A percentile compares a stretch with the other conserved stretches of the same genome.
These are phyloP conservation scores for Apiospora marii DNA, from an alignment of 2,329 filamentous ascomycete genomes.

Conservation along the genomic window DNA sequence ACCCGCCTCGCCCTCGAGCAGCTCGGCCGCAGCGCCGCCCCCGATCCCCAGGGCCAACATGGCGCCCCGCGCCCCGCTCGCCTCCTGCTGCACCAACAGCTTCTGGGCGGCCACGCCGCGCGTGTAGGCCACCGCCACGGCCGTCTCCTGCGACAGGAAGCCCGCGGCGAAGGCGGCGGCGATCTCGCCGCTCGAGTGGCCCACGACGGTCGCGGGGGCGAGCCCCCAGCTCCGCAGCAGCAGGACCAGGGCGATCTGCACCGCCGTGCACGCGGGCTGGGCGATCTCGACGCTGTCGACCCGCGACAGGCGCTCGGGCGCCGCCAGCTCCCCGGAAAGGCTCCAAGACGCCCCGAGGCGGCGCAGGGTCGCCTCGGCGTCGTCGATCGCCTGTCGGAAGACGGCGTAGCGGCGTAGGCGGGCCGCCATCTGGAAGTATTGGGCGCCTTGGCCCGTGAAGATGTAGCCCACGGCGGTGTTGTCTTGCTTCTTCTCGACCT, in stretches of 20 bases:
- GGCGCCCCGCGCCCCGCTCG: conserved; percentile 29
- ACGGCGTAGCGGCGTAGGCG: conserved; percentile 33
- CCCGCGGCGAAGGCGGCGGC: conserved; percentile 43
- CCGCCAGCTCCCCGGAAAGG: conserved; percentile 23
- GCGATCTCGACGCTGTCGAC: conserved; percentile 38
- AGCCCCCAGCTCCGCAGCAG: conserved; percentile 42
- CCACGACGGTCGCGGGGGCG: conserved; percentile 39
- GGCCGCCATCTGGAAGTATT: conserved; percentile 45
- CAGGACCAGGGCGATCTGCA: conserved; percentile 52
- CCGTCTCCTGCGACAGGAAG: conserved; percentile 35
- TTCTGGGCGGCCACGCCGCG: conserved; percentile 27
- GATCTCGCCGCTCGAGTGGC: conserved; percentile 50
- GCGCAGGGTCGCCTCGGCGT: conserved; percentile 26
- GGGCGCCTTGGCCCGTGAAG: conserved; percentile 49
- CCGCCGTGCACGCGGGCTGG: conserved; percentile 52
- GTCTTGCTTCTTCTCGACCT: conserved; percentile 27
- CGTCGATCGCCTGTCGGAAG: conserved; percentile 32
- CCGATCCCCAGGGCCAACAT: conserved; percentile 43
- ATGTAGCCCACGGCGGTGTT: conserved; percentile 31
- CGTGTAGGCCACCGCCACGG: conserved; percentile 31
- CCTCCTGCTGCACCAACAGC: neutral
- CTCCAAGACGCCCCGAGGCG: conserved; percentile 30
- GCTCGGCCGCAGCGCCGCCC: conserved; percentile 24
- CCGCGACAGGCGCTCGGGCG: conserved; percentile 30
- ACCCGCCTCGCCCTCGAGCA: conserved; percentile 4